These are phyloP conservation scores for Colletotrichum siamense DNA, from an alignment of 2,329 filamentous ascomycete species.

Conservation along the genomic window DNA sequence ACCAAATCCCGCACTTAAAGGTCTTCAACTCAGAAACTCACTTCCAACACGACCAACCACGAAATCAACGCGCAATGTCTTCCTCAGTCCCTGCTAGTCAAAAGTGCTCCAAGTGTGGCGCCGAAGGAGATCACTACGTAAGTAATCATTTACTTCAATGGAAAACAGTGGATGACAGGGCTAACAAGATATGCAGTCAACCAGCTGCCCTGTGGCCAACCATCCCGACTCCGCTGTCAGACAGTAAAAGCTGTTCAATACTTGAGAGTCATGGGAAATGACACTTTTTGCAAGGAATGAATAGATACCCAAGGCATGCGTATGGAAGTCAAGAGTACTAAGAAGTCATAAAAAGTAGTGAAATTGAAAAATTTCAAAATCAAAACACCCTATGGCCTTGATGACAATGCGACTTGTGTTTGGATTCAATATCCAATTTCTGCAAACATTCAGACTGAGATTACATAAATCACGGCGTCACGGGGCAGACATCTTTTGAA, in stretches of 20 bases:
- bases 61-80: neutral
- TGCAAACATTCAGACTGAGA: neutral
- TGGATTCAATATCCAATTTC: neutral
- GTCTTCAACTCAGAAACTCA: neutral
- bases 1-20: neutral
- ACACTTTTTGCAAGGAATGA: neutral
- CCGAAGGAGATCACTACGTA: neutral
- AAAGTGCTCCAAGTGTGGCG: neutral
- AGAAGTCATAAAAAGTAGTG: neutral
- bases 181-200: neutral
- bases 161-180: neutral
- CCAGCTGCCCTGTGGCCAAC: neutral
- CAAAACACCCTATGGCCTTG: neutral
- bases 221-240: neutral
- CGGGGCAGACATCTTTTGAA: rapidly evolving
- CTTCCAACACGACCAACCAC: neutral
- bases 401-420: neutral
- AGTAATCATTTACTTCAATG: neutral
- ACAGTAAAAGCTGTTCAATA: neutral
- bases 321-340: neutral
- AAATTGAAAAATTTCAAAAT: neutral
- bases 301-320: neutral
- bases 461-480: neutral
- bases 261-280: neutral
- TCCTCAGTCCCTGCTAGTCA: neutral